Base-by-base conservation (phyloP, 805 yeast species). In the Candida suzukii region DNA sequence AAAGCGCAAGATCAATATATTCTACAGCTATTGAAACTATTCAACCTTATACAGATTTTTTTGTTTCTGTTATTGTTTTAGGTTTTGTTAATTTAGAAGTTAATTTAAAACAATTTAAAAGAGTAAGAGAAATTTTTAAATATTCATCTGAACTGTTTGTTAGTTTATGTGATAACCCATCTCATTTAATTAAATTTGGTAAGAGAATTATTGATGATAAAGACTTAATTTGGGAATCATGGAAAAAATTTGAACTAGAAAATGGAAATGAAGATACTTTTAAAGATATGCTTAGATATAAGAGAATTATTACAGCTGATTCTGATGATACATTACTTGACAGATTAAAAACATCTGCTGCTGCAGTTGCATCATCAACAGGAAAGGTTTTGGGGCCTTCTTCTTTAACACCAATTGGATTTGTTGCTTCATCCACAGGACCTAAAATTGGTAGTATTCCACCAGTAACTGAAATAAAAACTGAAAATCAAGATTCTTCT, bases 191-290 rank as follows among this genome's bases (percentile, higher is more conserved):
- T 67, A 11, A 42, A 54, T 19, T 13, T 26, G 33, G 41, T 21
- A 30, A 47, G 17, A 32, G 41, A 21, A 33, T 35, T 21, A 16
- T 14, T 7, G 28, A 32, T 12, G 54, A 52, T 31, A 48, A 56
- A 22, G 57, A 43, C 7, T 29, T 41, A 1, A 54, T 78, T 26
- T 88, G 95, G 95, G 62, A 61, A 1, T 58, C 60, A 24, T 90
- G 95, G 95, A 80, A 80, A 41, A 55, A 65, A 11, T 87, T 88
- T 57, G 98, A 90, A 55, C 56, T 84, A 27, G 67, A 73, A 13
- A 49, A 75, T 56, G 98, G 98, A 4, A 64, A 73, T 44, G 93
- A 84, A 52, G 70, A 68, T 3, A 74, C 83, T 0, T 88, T 74
- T 57, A 87, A 83, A 50, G 82, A 79, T 18, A 81, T 88, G 90